phyloP scores from a whole-genome alignment of 1,139 yeast genomes.

The Blastobotrys ciferrii region DNA sequence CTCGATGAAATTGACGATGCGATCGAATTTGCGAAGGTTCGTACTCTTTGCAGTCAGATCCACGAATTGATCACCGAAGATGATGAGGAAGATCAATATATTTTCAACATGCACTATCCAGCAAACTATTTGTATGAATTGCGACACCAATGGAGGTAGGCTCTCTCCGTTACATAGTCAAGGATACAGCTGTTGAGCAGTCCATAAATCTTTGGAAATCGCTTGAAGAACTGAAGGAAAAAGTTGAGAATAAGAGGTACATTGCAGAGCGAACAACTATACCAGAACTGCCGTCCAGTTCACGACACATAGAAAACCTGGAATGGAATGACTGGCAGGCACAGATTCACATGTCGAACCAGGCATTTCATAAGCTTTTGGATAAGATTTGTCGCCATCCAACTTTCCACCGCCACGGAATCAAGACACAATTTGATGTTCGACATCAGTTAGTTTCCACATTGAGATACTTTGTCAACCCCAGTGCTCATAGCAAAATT shows the following conservation, averaged over 20 bases:
- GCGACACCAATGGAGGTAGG: too few species aligned
- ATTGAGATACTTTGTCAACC: background rate
- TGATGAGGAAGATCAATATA: too few species aligned
- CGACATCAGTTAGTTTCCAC: background rate
- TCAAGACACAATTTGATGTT: background rate
- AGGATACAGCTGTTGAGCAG: too few species aligned
- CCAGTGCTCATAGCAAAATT: background rate
- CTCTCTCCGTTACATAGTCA: too few species aligned
- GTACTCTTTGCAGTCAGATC: too few species aligned
- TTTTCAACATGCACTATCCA: too few species aligned
- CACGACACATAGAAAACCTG: background rate
- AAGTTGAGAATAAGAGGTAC: background rate
- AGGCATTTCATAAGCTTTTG: background rate
- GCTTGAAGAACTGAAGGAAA: too few species aligned
- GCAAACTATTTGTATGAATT: too few species aligned
- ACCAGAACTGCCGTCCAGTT: background rate
- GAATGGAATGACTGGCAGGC: background rate
- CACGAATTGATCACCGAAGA: too few species aligned
- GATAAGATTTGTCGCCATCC: background rate
- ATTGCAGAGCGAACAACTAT: background rate
- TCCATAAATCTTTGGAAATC: too few species aligned
- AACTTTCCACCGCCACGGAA: background rate
- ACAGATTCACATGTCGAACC: background rate
- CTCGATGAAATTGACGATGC: too few species aligned
- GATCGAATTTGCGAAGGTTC: too few species aligned